Evolutionary conservation across 2,329 filamentous ascomycete species (phyloP).

Genomic region (Xylaria sp.): DNA sequence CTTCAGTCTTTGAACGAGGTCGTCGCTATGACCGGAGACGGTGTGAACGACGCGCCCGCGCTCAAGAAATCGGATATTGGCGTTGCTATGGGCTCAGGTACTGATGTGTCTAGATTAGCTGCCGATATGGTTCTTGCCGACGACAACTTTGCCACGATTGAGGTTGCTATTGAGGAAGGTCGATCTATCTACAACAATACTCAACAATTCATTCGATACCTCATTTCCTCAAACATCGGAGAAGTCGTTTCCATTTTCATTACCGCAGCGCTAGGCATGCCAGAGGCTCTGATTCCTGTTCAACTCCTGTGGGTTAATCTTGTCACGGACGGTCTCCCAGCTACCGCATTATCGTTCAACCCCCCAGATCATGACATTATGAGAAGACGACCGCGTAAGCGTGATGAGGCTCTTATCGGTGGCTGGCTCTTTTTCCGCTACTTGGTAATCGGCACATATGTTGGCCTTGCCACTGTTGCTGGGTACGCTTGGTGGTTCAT

Average conservation of each 20-base stretch:
- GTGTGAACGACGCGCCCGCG: constrained; percentile 97
- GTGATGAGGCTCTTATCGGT: constrained; percentile 90
- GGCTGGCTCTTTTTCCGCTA: constrained; percentile 99
- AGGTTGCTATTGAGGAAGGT: constrained; percentile 94
- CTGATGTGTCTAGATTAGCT: constrained; percentile 94
- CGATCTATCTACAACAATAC: constrained; percentile 99
- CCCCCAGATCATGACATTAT: constrained; percentile 98
- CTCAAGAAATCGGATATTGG: constrained; percentile 99
- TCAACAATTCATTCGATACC: constrained; percentile 98
- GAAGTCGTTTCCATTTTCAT: constrained; percentile 99
- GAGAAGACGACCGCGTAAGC: constrained; percentile 89
- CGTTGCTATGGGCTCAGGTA: constrained; percentile 98
- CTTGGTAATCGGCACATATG: constrained; percentile 94
- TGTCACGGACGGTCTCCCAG: constrained; percentile 95
- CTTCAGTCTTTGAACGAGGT: constrained; percentile 93
- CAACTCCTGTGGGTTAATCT: constrained; percentile 99
- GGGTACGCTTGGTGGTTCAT: constrained; percentile 99
- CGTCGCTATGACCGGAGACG: constrained; percentile 98
- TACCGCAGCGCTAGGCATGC: constrained; percentile 95
- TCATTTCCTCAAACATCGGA: constrained; percentile 99
- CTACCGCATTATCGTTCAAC: constrained; percentile 97
- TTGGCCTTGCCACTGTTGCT: constrained; percentile 92
- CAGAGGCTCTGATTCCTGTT: constrained; percentile 94
- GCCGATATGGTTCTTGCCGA: constrained; percentile 99
- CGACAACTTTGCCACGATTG: constrained; percentile 98